These are phyloP conservation scores for Ophidiomyces ophidiicola DNA, from an alignment of 2,329 filamentous ascomycete species.

Conservation along the genomic window DNA sequence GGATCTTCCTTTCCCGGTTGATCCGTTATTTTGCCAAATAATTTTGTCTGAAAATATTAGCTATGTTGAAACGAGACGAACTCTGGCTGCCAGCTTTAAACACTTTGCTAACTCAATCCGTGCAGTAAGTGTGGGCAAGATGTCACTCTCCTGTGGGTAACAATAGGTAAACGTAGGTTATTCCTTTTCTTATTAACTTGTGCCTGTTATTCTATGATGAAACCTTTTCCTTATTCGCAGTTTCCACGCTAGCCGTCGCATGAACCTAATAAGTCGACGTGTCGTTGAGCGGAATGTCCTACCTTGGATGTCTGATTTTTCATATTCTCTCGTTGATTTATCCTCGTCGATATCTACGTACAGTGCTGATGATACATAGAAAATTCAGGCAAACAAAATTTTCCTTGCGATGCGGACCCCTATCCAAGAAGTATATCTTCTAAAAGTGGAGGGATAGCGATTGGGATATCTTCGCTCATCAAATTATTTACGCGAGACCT, in stretches of 20 bases:
- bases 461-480: too few relatives aligned
- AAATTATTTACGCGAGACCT: too few relatives aligned
- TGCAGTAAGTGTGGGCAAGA: too few relatives aligned
- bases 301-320: slow-evolving; percentile 42
- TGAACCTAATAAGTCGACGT: slow-evolving; percentile 38
- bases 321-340: neutral
- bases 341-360: neutral
- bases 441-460: too few relatives aligned
- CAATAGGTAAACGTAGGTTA: too few relatives aligned
- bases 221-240: slow-evolving; percentile 49
- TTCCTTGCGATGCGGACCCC: too few relatives aligned
- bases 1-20: slow-evolving; percentile 50
- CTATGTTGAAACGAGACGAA: neutral
- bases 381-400: too few relatives aligned
- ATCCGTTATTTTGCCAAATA: slow-evolving; percentile 65
- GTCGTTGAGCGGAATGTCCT: slow-evolving; percentile 37
- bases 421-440: too few relatives aligned
- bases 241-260: slow-evolving; percentile 47
- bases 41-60: slow-evolving; percentile 46
- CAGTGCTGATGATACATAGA: too few relatives aligned
- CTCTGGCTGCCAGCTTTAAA: slow-evolving; percentile 2
- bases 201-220: slow-evolving; percentile 34
- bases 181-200: slow-evolving; percentile 7
- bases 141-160: too few relatives aligned
- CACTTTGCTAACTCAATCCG: neutral